phyloP scores from a whole-genome alignment of 305 asterid genomes.

The Solanum hybrid region DNA sequence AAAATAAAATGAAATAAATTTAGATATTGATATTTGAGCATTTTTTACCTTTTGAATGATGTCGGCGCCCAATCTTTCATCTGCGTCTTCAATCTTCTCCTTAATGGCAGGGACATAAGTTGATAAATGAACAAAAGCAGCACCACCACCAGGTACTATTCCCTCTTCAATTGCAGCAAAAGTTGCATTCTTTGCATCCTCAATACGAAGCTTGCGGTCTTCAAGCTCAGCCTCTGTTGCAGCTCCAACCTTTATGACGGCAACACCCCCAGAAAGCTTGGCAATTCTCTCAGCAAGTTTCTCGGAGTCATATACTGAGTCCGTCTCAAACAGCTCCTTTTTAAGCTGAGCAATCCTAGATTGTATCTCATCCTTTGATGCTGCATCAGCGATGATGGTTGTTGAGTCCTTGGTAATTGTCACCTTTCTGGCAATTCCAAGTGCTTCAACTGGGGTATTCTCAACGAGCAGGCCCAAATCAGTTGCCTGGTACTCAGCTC shows the following conservation, averaged over 20 bases:
- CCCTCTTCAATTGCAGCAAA: constrained; percentile 99
- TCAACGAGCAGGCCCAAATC: constrained; percentile 84
- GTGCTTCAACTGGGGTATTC: constrained; percentile 66
- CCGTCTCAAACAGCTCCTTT: constrained; percentile 72
- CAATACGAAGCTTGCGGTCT: constrained; percentile 79
- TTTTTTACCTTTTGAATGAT: constrained; percentile 74
- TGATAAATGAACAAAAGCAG: constrained; percentile 87
- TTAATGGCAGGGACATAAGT: constrained; percentile 64
- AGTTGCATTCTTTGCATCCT: constrained; percentile 97
- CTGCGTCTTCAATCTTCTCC: constrained; percentile 74
- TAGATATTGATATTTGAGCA: neutral
- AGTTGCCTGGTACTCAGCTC: constrained; percentile 92
- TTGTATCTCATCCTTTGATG: constrained; percentile 94
- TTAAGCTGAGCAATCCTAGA: constrained; percentile 90
- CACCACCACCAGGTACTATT: constrained; percentile 98
- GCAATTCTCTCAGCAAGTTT: constrained; percentile 97
- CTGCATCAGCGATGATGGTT: constrained; percentile 95
- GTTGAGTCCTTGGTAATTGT: constrained; percentile 79
- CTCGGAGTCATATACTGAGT: constrained; percentile 78
- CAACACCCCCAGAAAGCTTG: constrained; percentile 85
- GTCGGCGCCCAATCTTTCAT: constrained; percentile 90
- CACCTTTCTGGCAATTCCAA: constrained; percentile 86
- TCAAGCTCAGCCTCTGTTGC: constrained; percentile 94
- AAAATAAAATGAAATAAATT: neutral
- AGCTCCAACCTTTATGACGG: constrained; percentile 95